Conservation (phyloP, 371 early-diverging fungal genomes). For the Dinochytrium kinnereticum region DNA sequence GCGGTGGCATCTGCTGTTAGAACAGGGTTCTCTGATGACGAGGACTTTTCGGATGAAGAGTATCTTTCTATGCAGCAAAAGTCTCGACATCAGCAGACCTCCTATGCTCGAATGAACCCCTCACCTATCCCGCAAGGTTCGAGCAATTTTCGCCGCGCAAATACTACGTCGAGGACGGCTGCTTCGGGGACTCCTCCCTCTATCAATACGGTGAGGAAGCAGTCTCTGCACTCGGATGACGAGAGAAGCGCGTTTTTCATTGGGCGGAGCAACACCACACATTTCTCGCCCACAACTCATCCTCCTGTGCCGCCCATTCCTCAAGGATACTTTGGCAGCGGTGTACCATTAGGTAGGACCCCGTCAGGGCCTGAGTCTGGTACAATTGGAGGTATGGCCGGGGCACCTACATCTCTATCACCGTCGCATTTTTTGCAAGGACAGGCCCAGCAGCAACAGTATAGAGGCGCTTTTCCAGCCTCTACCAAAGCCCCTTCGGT, state of each 20-base stretch:
- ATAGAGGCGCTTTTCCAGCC: too few species aligned
- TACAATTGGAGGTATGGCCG: not conserved
- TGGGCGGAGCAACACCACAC: not conserved
- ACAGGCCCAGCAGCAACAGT: too few species aligned
- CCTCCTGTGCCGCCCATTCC: slow-evolving; percentile 7
- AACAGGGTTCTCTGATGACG: slow-evolving; percentile 24
- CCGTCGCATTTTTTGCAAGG: too few species aligned
- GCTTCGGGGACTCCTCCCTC: not conserved
- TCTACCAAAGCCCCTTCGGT: too few species aligned
- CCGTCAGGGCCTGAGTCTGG: not conserved
- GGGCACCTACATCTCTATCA: not conserved
- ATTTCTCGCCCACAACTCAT: not conserved
- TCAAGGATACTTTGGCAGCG: not conserved
- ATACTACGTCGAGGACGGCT: not conserved
- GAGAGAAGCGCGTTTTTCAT: not conserved
- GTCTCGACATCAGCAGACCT: not conserved
- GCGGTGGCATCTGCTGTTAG: slow-evolving; percentile 23
- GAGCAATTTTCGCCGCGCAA: not conserved
- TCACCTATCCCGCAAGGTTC: not conserved
- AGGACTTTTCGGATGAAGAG: not conserved
- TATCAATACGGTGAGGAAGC: slow-evolving; percentile 7
- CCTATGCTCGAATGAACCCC: not conserved
- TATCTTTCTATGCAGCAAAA: not conserved
- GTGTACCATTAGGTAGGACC: not conserved
- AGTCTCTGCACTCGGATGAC: not conserved